phyloP scores from a whole-genome alignment of 2,329 filamentous ascomycete species.

The Sclerotinia subarctica region DNA sequence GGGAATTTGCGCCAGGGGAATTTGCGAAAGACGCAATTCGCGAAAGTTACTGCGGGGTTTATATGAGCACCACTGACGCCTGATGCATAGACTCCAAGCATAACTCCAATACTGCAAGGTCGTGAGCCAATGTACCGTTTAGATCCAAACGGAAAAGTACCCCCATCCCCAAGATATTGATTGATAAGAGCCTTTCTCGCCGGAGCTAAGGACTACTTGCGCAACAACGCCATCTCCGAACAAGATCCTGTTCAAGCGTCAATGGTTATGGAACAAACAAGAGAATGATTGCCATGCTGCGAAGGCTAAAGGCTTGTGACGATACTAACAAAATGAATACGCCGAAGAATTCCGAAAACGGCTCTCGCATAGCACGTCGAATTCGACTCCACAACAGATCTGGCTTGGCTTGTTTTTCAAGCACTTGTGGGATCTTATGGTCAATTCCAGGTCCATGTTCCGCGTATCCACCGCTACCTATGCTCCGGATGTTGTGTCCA shows the following conservation, averaged over 20 bases:
- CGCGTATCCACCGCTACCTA: constrained; percentile 25
- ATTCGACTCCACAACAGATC: constrained; percentile 32
- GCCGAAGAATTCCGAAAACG: constrained; percentile 65
- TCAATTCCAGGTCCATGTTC: constrained; percentile 39
- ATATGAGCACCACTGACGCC: constrained; percentile 66
- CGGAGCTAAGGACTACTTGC: constrained; percentile 55
- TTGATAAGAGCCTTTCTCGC: constrained; percentile 32
- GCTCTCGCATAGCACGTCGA: constrained; percentile 29
- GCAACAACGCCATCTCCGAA: constrained; percentile 69
- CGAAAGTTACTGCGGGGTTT: constrained; percentile 67
- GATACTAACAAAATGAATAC: constrained; percentile 55
- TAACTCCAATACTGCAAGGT: constrained; percentile 56
- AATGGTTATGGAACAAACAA: neutral
- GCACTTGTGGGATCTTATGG: constrained; percentile 37
- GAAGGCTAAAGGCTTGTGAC: neutral
- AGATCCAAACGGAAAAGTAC: constrained; percentile 19
- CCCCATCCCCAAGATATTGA: constrained; percentile 38
- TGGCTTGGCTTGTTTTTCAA: constrained; percentile 30
- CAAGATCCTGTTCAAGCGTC: constrained; percentile 38
- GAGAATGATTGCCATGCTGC: neutral
- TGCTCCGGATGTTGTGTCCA: neutral
- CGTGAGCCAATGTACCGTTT: constrained; percentile 2
- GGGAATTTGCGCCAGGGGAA: constrained; percentile 69
- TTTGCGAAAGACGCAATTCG: constrained; percentile 58
- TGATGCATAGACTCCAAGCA: constrained; percentile 64